Conservation (phyloP, 768 basidiomycete species). For the Mycena galericulata region DNA sequence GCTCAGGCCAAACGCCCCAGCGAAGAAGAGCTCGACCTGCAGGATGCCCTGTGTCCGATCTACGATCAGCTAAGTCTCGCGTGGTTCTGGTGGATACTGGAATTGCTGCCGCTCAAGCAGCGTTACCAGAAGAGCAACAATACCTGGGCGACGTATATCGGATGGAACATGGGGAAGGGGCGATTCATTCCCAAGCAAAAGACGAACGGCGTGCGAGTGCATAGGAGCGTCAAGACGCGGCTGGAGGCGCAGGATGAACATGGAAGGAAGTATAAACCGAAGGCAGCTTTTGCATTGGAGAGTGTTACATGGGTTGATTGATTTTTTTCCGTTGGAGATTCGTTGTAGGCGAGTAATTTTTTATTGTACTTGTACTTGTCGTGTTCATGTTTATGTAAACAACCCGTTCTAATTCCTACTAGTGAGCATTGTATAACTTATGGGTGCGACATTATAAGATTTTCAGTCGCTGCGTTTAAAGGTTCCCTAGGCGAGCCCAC, state of each 20-base stretch:
- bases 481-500: no score
- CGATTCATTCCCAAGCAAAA: conserved; percentile 45
- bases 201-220: conserved; percentile 41
- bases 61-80: conserved; percentile 63
- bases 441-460: no score
- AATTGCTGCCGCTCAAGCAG: conserved; percentile 30
- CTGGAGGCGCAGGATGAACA: conserved; percentile 49
- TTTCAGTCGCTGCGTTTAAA: no score
- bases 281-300: conserved; percentile 46
- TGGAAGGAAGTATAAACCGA: conserved; percentile 46
- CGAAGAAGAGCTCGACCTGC: conserved; percentile 64
- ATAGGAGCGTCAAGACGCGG: conserved; percentile 51
- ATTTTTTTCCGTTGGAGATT: no score
- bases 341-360: no score
- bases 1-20: conserved; percentile 30
- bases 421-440: no score
- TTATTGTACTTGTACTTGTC: no score
- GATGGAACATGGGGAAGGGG: conserved; percentile 44
- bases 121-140: conserved; percentile 34
- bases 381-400: no score
- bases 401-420: no score
- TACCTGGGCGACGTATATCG: conserved; percentile 21
- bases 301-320: conserved; percentile 50
- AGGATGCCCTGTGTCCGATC: conserved; percentile 57
- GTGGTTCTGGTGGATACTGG: conserved; percentile 58